Evolutionary conservation across 23 red algal species (phyloP).

Genomic region (Gracilaria vermiculophylla): DNA sequence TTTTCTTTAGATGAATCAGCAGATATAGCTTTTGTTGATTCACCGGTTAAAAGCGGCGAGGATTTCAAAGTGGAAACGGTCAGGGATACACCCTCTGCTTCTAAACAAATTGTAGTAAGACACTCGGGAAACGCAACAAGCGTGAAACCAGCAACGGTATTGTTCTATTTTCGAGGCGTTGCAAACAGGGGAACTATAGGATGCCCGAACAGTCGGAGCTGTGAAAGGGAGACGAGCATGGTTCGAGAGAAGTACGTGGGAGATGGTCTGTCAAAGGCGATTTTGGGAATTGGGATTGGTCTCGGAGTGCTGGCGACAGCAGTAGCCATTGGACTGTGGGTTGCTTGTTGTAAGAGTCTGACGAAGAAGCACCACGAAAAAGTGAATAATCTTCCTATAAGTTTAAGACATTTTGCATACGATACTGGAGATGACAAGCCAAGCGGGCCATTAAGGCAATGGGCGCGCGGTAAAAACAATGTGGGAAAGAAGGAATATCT

Average conservation of each 20-base stretch:
- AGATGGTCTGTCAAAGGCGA: background rate
- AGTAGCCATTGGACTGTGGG: background rate
- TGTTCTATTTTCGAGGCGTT: background rate
- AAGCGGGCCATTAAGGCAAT: background rate
- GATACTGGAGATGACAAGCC: conserved; percentile 61
- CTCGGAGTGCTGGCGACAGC: background rate
- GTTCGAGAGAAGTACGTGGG: background rate
- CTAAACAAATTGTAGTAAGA: background rate
- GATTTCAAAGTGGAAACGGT: background rate
- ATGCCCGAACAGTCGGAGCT: conserved; percentile 10
- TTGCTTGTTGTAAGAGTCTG: conserved; percentile 21
- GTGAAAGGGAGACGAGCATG: background rate
- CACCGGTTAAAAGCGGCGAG: background rate
- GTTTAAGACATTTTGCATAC: conserved; percentile 52
- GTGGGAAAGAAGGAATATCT: conserved; percentile 16
- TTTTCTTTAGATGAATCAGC: background rate
- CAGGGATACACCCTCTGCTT: background rate
- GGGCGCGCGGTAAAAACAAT: conserved; percentile 1
- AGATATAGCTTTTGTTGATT: background rate
- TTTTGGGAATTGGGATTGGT: conserved; percentile 7
- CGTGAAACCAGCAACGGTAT: background rate
- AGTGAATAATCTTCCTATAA: conserved; percentile 8
- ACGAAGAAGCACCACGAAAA: conserved; percentile 1
- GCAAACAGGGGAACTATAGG: background rate
- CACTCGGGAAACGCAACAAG: background rate